Percentiles rank a stretch among this genome's conserved stretches.
phyloP scores from a whole-genome alignment of 2,329 filamentous ascomycete species.

The Aspergillus sp. region DNA sequence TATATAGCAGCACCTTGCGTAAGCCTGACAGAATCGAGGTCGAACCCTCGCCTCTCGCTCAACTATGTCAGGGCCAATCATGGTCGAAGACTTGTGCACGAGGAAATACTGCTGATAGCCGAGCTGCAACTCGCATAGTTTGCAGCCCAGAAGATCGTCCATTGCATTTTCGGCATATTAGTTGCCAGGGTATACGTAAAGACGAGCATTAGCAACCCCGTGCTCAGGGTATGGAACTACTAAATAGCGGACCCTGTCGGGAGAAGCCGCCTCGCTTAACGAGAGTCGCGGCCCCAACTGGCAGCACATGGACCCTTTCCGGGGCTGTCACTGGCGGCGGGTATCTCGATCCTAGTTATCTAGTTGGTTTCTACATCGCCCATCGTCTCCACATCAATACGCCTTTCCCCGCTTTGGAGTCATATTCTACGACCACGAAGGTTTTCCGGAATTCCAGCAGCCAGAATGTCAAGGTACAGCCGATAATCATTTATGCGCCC shows the following conservation, averaged over 20 bases:
- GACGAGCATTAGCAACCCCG: neutral
- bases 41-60: too few relatives aligned
- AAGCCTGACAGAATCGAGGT: too few relatives aligned
- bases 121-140: neutral
- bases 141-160: too few relatives aligned
- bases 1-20: neutral
- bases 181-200: neutral
- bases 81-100: neutral
- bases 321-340: neutral
- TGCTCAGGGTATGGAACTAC: too few relatives aligned
- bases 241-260: neutral
- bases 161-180: too few relatives aligned
- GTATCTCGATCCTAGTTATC: too few relatives aligned
- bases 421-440: neutral
- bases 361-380: neutral
- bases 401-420: slow-evolving; percentile 3
- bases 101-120: neutral
- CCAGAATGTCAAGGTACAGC: neutral
- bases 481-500: neutral
- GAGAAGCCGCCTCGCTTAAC: slow-evolving; percentile 1
- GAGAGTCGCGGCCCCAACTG: neutral
- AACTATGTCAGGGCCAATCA: neutral
- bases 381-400: neutral
- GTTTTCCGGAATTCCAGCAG: neutral
- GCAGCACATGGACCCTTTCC: neutral